phyloP scores from a whole-genome alignment of 495 filamentous ascomycete genomes.

The Rhypophila decipiens region DNA sequence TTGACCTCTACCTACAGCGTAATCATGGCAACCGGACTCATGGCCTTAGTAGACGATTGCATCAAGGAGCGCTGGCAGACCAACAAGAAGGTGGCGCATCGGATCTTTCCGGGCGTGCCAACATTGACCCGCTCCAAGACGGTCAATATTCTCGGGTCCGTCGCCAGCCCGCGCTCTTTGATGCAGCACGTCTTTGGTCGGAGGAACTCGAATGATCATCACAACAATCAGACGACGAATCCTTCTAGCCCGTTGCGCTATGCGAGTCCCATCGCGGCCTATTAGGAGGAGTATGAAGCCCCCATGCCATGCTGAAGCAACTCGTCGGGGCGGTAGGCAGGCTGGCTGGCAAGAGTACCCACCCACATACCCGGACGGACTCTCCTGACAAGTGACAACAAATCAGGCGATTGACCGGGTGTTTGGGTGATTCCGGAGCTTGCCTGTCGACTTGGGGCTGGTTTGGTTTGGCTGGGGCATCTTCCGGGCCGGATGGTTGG shows the following conservation, averaged over 20 bases:
- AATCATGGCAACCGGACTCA: conserved; percentile 83
- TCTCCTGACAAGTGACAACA: too few species aligned
- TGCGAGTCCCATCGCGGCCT: background rate
- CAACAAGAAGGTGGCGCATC: background rate
- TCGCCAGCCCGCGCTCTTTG: background rate
- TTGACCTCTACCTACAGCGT: conserved; percentile 48
- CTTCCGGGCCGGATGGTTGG: too few species aligned
- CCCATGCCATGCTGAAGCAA: too few species aligned
- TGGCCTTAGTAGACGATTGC: conserved; percentile 86
- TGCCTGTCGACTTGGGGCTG: too few species aligned
- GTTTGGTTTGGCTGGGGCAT: too few species aligned
- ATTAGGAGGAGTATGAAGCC: background rate
- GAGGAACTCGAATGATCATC: background rate
- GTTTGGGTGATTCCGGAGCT: too few species aligned
- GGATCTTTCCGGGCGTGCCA: too few species aligned
- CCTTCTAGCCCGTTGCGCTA: background rate
- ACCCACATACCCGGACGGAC: too few species aligned
- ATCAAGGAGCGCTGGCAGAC: conserved; percentile 72
- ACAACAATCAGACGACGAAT: background rate
- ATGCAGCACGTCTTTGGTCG: background rate
- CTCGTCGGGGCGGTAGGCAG: too few species aligned
- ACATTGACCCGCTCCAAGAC: background rate
- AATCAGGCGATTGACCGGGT: too few species aligned
- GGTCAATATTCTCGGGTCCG: background rate
- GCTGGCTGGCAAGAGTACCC: too few species aligned